Evolutionary conservation across 805 yeast species (phyloP).

Genomic region (Candida peoriensis): DNA sequence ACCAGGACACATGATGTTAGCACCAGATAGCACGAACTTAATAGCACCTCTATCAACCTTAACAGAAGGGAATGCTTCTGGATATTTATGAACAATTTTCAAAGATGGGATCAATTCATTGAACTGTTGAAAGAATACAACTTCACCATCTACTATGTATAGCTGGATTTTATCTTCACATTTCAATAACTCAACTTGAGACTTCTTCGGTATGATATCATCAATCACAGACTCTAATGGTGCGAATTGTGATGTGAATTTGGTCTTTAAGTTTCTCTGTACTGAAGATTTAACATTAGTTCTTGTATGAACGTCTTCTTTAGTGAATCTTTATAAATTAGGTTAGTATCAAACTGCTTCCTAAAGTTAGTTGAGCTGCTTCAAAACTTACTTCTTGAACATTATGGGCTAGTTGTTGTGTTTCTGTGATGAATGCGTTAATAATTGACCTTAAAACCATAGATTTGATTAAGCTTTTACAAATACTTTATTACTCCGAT

Average conservation of each 20-base stretch:
- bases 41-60: slow-evolving; percentile 96
- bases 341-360: no score
- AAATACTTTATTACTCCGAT: no score
- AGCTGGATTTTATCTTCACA: slow-evolving; percentile 87
- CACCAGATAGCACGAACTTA: slow-evolving; percentile 91
- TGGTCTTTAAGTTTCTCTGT: slow-evolving; percentile 81
- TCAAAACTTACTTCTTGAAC: slow-evolving; percentile 44
- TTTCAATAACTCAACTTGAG: slow-evolving; percentile 72
- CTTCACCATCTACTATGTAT: slow-evolving; percentile 66
- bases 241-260: slow-evolving; percentile 69
- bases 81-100: slow-evolving; percentile 73
- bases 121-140: slow-evolving; percentile 75
- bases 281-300: slow-evolving; percentile 91
- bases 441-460: no score
- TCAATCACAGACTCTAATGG: slow-evolving; percentile 73
- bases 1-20: slow-evolving; percentile 96
- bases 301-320: slow-evolving; percentile 84
- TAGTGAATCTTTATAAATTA: slow-evolving; percentile 47
- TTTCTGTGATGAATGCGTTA: no score
- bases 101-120: slow-evolving; percentile 75
- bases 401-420: no score
- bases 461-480: no score
- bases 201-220: slow-evolving; percentile 81
- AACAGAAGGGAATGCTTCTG: slow-evolving; percentile 77
- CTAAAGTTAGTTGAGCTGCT: no score